Base-by-base conservation (phyloP, 169 alveolate species). In the Cytauxzoon felis region DNA sequence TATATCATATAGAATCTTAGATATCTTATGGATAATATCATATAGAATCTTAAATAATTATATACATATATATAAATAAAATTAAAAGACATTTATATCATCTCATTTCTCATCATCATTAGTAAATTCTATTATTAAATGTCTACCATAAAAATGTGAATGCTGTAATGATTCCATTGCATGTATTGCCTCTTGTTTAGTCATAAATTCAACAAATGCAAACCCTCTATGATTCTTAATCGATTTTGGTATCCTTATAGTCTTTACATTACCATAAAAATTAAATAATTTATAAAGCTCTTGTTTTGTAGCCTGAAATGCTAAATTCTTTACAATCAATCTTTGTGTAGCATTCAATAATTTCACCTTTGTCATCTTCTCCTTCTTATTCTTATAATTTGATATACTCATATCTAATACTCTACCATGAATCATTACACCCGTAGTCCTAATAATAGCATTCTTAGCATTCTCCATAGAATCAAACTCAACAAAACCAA, bases 171-270 rank as follows among this genome's bases (percentile, higher is more conserved):
- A 76, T 26, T 93, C 93, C 47, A 91, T 68, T 9, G 98, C 98
- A 34, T 80, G 54, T 21, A 67, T 76, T 30, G 96, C 96, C 60
- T 93, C 97, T 49, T 89, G 86, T 29, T 75, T 87, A 32, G 93
- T 88, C 36, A 89, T 80, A 78, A 92, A 94, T 49, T 93, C 97
- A 61, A 94, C 96, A 61, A 94, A 94, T 24, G 93, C 97, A 68
- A 91, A 94, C 2, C 98, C 98, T 58, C 97, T 71, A 80, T 94
- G 93, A 59, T 93, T 90, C 43, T 88, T 69, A n/a, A 81, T 88
- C 53, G 94, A 93, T 85, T 92, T 93, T 11, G 99, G 99, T 23
- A 96, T 84, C 69, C 98, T 85, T 2, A 96, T 91, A 50, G 93
- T 63, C 60, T 85, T 91, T 9, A 94, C 87, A 34, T 88, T 88